A percentile compares a stretch with the other conserved stretches of the same genome.
phyloP scores from a whole-genome alignment of 2,329 filamentous ascomycete species.

The Stemphylium lycopersici region DNA sequence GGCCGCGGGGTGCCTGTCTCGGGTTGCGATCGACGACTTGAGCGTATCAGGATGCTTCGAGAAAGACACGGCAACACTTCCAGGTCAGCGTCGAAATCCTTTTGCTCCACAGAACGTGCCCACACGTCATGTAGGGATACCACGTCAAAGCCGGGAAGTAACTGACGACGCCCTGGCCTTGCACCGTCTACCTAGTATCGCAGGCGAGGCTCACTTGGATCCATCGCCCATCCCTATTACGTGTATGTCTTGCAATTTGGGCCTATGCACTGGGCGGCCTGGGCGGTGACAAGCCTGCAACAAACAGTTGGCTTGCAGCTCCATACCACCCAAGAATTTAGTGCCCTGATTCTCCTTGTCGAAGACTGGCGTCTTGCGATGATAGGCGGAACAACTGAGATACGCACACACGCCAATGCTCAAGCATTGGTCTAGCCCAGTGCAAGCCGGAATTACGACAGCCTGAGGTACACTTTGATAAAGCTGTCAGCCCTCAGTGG shows the following conservation, averaged over 20 bases:
- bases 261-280: too few relatives aligned
- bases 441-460: neutral
- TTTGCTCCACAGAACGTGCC: neutral
- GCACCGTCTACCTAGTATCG: neutral
- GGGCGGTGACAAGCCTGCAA: too few relatives aligned
- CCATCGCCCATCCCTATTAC: neutral
- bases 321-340: neutral
- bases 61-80: slow-evolving; percentile 7
- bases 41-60: slow-evolving; percentile 11
- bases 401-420: neutral
- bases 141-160: neutral
- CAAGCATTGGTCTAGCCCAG: neutral
- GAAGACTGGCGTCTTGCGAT: neutral
- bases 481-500: slow-evolving; percentile 9
- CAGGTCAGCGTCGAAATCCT: slow-evolving; percentile 12
- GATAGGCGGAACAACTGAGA: slow-evolving; percentile 2
- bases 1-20: slow-evolving; percentile 1
- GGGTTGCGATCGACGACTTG: slow-evolving; percentile 3
- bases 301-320: neutral
- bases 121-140: neutral
- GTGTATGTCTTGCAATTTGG: neutral
- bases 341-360: neutral
- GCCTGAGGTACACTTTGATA: neutral
- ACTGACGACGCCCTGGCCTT: neutral
- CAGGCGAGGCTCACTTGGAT: neutral